A percentile compares a stretch with the other conserved stretches of the same genome.
Conservation (phyloP, 1,284 basidiomycete species). For the Amylostereum areolatum region DNA sequence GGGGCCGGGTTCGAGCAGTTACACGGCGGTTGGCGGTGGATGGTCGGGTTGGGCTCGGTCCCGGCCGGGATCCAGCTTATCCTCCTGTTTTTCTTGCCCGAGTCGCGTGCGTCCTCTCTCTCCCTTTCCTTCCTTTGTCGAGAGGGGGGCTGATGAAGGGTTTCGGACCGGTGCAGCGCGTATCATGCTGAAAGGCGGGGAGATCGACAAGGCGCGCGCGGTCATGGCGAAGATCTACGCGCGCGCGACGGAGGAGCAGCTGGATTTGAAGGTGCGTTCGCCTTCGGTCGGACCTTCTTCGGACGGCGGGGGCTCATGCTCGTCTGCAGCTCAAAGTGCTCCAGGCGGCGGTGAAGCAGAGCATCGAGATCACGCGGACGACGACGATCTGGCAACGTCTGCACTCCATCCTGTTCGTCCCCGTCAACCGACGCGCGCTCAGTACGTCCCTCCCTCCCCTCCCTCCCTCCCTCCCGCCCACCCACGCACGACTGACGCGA, state of each 20-base stretch:
- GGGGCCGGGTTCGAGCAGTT: conserved; percentile 67
- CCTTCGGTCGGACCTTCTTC: not conserved
- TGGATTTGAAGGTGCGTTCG: conserved; percentile 54
- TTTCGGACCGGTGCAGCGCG: conserved; percentile 42
- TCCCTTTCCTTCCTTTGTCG: not conserved
- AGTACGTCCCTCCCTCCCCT: conserved; percentile 34
- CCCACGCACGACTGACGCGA: too few species aligned
- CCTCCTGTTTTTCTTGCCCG: conserved; percentile 64
- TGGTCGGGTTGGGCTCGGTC: conserved; percentile 71
- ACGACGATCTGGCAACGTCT: conserved; percentile 59
- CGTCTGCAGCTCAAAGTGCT: conserved; percentile 46
- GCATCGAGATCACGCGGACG: conserved; percentile 53
- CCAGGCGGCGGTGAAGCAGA: conserved; percentile 56
- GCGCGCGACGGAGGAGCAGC: conserved; percentile 53
- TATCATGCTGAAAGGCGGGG: conserved; percentile 57
- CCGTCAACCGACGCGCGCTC: conserved; percentile 63
- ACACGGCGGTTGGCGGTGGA: conserved; percentile 73
- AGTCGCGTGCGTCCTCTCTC: conserved; percentile 52
- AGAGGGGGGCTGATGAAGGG: not conserved
- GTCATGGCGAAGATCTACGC: conserved; percentile 67
- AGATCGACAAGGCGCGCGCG: conserved; percentile 38
- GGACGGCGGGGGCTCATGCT: not conserved
- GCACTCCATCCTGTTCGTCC: conserved; percentile 47
- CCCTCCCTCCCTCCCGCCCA: too few species aligned
- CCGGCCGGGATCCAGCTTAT: conserved; percentile 63